These are phyloP conservation scores for Vararia minispora DNA, from an alignment of 768 basidiomycete species.

Conservation along the genomic window DNA sequence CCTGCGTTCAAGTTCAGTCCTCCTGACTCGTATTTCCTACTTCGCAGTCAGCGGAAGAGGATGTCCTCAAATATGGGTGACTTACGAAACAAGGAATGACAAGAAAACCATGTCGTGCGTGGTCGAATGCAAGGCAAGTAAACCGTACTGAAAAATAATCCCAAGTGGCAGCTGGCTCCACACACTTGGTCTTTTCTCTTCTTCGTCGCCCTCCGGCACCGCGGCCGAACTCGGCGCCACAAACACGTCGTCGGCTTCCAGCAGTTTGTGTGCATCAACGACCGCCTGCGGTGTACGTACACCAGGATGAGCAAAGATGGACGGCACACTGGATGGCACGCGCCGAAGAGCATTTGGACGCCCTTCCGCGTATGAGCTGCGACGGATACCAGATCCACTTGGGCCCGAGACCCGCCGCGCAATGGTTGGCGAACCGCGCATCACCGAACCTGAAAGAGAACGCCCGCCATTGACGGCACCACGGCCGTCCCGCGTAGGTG, in stretches of 20 bases:
- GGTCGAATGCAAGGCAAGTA: slow-evolving; percentile 80
- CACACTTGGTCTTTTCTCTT: slow-evolving; percentile 53
- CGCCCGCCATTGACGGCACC: neutral
- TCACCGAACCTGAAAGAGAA: slow-evolving; percentile 1
- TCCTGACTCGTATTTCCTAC: slow-evolving; percentile 71
- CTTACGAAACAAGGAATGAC: slow-evolving; percentile 83
- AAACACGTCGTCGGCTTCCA: slow-evolving; percentile 26
- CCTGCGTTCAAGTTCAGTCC: slow-evolving; percentile 86
- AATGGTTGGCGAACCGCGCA: slow-evolving; percentile 1
- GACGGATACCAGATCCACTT: slow-evolving; percentile 9
- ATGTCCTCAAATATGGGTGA: slow-evolving; percentile 12
- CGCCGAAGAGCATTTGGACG: slow-evolving; percentile 33
- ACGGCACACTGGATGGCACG: slow-evolving; percentile 47
- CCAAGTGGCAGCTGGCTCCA: slow-evolving; percentile 67
- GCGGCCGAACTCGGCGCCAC: slow-evolving; percentile 41
- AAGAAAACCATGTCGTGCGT: slow-evolving; percentile 90
- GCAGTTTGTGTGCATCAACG: slow-evolving; percentile 55
- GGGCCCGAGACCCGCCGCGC: slow-evolving; percentile 6
- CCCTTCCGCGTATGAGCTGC: slow-evolving; percentile 11
- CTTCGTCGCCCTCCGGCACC: slow-evolving; percentile 21
- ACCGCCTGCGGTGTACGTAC: slow-evolving; percentile 71
- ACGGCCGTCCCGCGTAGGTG: slow-evolving; percentile 3
- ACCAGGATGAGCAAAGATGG: slow-evolving; percentile 78
- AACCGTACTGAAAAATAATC: slow-evolving; percentile 85
- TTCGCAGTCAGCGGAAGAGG: neutral